A percentile compares a stretch with the other conserved stretches of the same genome.
These are phyloP conservation scores for Entomortierella lignicola DNA, from an alignment of 192 early-diverging fungal species.

Conservation along the genomic window DNA sequence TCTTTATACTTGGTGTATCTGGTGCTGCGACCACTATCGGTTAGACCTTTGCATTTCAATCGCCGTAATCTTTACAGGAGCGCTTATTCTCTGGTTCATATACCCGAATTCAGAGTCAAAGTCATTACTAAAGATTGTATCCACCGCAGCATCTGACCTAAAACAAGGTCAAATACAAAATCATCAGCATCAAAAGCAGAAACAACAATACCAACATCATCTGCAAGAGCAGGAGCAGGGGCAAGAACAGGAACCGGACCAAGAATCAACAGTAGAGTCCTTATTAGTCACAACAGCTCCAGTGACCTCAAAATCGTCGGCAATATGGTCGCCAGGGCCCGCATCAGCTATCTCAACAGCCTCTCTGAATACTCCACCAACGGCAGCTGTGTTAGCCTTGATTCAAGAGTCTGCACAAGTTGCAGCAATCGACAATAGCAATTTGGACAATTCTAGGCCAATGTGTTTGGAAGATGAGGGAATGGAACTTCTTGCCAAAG, in stretches of 20 bases:
- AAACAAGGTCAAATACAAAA: too few species aligned
- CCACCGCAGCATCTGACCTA: too few species aligned
- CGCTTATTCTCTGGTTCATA: neutral
- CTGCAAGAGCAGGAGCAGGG: too few species aligned
- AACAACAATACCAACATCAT: neutral
- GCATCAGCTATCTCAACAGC: neutral
- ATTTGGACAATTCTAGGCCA: neutral
- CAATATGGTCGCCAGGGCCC: too few species aligned
- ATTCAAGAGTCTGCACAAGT: neutral
- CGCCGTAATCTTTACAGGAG: neutral
- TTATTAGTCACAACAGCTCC: too few species aligned
- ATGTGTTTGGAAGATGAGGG: neutral
- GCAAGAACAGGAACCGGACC: too few species aligned
- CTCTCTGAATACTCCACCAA: neutral
- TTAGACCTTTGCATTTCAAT: neutral
- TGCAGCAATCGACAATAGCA: neutral
- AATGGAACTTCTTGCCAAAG: neutral
- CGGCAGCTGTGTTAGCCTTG: neutral
- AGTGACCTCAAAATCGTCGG: too few species aligned
- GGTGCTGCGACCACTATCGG: slow-evolving; percentile 37
- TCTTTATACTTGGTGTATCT: slow-evolving; percentile 5
- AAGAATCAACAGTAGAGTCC: too few species aligned
- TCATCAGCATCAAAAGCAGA: neutral
- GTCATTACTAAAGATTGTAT: too few species aligned
- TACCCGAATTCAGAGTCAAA: neutral